These are phyloP conservation scores for Fusarium verticillioides DNA, from an alignment of 2,329 filamentous ascomycete species.

Conservation along the genomic window DNA sequence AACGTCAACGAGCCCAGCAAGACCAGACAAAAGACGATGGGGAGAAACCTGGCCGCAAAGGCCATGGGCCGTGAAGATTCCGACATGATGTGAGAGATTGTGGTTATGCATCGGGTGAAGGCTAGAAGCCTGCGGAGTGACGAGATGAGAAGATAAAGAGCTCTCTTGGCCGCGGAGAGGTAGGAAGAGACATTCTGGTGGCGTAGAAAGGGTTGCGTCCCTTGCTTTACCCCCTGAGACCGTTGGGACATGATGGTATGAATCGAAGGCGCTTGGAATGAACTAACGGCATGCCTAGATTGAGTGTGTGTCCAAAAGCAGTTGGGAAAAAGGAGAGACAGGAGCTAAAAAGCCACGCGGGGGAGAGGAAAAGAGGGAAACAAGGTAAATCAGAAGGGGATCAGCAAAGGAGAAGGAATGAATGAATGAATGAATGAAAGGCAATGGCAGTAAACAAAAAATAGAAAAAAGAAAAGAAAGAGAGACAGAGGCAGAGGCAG, in stretches of 20 bases:
- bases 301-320: neutral
- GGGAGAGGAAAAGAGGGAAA: neutral
- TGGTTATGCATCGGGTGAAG: neutral
- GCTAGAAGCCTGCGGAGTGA: neutral
- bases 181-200: conserved; percentile 1
- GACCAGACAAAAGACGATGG: conserved; percentile 32
- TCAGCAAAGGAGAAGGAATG: neutral
- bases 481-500: neutral
- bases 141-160: neutral
- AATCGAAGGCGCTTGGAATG: neutral
- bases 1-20: conserved; percentile 32
- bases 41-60: conserved; percentile 27
- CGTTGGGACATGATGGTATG: conserved; percentile 8
- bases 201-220: neutral
- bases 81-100: conserved; percentile 20
- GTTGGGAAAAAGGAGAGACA: neutral
- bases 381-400: neutral
- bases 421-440: neutral
- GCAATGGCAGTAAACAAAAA: neutral
- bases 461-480: neutral
- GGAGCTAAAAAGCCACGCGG: neutral
- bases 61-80: conserved; percentile 8
- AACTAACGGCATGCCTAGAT: neutral
- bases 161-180: neutral
- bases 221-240: conserved; percentile 14